Base-by-base conservation (phyloP, 2,329 filamentous ascomycete species). In the Cordyceps cateniannulata region DNA sequence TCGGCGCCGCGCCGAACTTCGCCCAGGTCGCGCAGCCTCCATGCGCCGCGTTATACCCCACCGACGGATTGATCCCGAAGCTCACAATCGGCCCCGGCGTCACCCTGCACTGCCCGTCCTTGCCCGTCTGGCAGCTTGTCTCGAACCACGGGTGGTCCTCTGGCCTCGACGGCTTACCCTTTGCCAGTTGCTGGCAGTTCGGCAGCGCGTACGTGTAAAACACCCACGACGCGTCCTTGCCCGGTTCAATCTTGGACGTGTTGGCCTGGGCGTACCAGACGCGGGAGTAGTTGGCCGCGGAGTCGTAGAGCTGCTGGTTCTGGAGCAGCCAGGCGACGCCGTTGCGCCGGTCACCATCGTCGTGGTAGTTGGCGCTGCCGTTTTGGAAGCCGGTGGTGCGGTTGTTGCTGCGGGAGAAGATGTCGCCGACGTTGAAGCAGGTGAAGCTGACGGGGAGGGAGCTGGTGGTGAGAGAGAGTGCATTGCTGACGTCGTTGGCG, bases 381-480 rank as follows among this genome's bases (percentile, higher is more conserved):
- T 62, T 62, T 38, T 62, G 62, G 49, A 66, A 65, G 1, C 66
- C 66, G 7, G 29, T 60, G 9, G 29, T 58, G 44, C 27, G n/a
- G n/a, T n/a, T 40, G 50, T 62, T 66, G 35, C 54, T 47, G 24
- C 59, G 57, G 25, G 64, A 61, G 48, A 67, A 66, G 42, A 66
- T 64, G 10, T 67, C 66, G 6, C 61, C 61, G 54, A 66, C 49
- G 50, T 66, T 67, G 59, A 66, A 66, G 63, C 65, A 67, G 14
- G 65, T 66, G 52, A 51, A 65, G 5, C n/a, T 27, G 0, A 40
- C 51, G 0, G 65, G 63, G 22, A 62, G 20, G 40, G 44, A 62
- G 2, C 24, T 40, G n/a, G 64, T 66, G 3, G 66, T 65, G 16
- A 66, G 48, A 22, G 54, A 35, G 3, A 66, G 54, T 20, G 49